Base-by-base conservation (phyloP, 306 rosid genomes). In the Medicago arabica region DNA sequence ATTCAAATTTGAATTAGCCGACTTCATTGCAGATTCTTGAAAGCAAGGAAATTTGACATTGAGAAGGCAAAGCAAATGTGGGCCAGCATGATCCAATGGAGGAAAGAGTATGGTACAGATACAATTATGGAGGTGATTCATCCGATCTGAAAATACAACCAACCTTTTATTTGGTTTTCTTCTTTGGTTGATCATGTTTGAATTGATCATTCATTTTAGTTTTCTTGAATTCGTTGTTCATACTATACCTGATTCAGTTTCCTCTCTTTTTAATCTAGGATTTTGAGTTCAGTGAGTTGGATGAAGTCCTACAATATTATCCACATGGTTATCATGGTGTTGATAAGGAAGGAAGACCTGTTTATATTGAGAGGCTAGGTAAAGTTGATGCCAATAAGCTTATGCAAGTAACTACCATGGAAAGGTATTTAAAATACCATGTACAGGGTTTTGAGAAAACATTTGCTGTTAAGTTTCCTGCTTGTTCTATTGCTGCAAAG, bases 251-350 rank as follows among this genome's bases (percentile, higher is more conserved):
- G 16, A 23, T 72, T 31, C n/a, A 70, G 41, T 55, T 69, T 67
- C 78, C n/a, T 69, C 40, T 69, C 41, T 81, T 39, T 61, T 36
- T 54, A 55, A 1, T 80, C 49, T 75, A 93, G 98, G 98, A 93
- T 79, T 93, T 89, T 81, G 91, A 89, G 85, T 93, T 85, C 82
- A 9, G 9, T 23, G 98, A 93, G 91, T 49, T 85, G 81, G 74
- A 82, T 62, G 91, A 93, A 83, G 98, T 93, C 81, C 78, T 87
- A 55, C 70, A 69, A 83, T 75, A 87, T 89, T 93, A 93, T 83
- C 98, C 98, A 59, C 98, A 93, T 60, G 88, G 92, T 78, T 83
- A 91, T 80, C 98, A 94, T 71, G 96, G 98, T 1, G 97, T 94
- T 28, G 97, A 94, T 79, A 94, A 80, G 87, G 98, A 94, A 75